Base-by-base conservation (phyloP, 129 eudicot species). In the Tanacetum coccineum region DNA sequence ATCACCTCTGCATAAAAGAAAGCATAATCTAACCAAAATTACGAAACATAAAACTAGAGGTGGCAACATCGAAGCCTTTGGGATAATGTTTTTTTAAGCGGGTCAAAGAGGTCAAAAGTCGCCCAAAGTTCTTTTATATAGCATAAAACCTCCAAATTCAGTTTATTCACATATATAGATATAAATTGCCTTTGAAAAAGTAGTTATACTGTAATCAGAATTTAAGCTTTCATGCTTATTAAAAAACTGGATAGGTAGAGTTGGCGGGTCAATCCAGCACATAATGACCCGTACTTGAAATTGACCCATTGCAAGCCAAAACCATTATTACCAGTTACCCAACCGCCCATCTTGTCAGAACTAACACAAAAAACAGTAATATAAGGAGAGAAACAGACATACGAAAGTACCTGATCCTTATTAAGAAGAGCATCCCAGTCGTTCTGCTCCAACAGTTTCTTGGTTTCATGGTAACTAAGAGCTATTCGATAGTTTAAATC, bases 401-500 rank as follows among this genome's bases (percentile, higher is more conserved):
- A 58, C 12, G 32, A 6, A 45, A 66, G 26, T 80, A 86, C 92
- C 92, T 86, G 92, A 75, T 86, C 92, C 52, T 86, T 86, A 60
- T 56, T 70, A 25, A 86, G 88, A 55, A 86, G 85, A 56, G 83
- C 76, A 63, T 82, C 88, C 92, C 92, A 86, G 42, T 82, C 73
- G 60, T 79, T 82, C 30, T 72, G 77, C 69, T 82, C 81, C 49
- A 86, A 45, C 54, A 80, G 76, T 79, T 82, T 82, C 64, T 80
- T 70, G 64, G 92, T 77, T 59, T 82, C 88, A 53, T 80, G 32
- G 74, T 86, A 80, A 65, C 80, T 75, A 79, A 82, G 76, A 70
- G 92, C 81, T 59, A 86, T 82, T 45, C 92, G 78, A 68, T 86
- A 86, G 76, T 86, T 86, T 44, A 86, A 73, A 75, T 86, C 92